phyloP scores from a whole-genome alignment of 345 rosid species.

The Pistacia integerrima region DNA sequence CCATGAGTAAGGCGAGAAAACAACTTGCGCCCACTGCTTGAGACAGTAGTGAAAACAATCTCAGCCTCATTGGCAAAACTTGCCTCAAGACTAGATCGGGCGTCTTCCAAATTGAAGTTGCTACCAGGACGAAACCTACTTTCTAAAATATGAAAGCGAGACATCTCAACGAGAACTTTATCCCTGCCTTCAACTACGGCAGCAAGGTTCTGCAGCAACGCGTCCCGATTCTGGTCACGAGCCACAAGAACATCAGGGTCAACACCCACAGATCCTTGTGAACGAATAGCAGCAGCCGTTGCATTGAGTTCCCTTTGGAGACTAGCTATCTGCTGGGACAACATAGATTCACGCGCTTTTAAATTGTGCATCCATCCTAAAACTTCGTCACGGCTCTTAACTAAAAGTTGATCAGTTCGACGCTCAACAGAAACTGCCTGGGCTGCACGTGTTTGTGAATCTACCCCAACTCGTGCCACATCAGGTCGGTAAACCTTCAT shows the following conservation, averaged over 20 bases:
- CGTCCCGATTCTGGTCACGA: conserved; percentile 88
- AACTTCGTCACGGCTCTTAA: conserved; percentile 84
- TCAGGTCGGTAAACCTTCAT: conserved; percentile 98
- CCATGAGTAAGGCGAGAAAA: conserved; percentile 98
- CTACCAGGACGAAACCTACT: conserved; percentile 74
- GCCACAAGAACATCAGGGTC: conserved; percentile 93
- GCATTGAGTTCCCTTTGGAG: conserved; percentile 74
- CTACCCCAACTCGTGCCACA: conserved; percentile 99
- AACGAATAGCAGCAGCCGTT: conserved; percentile 76
- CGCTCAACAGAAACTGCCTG: conserved; percentile 99
- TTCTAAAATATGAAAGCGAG: conserved; percentile 90
- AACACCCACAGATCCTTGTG: conserved; percentile 97
- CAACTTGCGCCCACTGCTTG: conserved; percentile 97
- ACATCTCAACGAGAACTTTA: conserved; percentile 95
- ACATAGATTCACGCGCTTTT: conserved; percentile 73
- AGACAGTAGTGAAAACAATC: conserved; percentile 98
- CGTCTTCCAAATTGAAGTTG: conserved; percentile 92
- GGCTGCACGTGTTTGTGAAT: conserved; percentile 96
- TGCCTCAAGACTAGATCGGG: conserved; percentile 95
- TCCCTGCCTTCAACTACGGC: conserved; percentile 95
- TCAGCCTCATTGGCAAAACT: conserved; percentile 99
- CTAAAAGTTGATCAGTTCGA: conserved; percentile 86
- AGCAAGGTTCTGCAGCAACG: conserved; percentile 85
- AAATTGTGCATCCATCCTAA: conserved; percentile 82
- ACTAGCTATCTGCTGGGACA: conserved; percentile 77